Conservation (phyloP, 2,329 filamentous ascomycete genomes). For the Hysterium pulicare region DNA sequence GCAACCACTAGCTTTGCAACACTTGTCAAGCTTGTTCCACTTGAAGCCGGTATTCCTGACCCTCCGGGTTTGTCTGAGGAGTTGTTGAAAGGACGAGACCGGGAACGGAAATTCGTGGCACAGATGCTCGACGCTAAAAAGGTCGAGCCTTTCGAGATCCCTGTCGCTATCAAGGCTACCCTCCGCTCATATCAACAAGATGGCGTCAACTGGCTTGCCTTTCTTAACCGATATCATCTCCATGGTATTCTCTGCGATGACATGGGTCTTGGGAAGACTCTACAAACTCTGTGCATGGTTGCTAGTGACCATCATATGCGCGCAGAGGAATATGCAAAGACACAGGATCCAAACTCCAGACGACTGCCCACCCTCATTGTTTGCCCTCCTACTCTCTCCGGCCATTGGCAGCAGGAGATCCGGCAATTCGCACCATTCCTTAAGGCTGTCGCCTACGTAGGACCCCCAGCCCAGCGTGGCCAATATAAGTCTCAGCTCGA, state of each 20-base stretch:
- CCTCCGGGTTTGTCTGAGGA: conserved; percentile 88
- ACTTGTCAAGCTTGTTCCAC: conserved; percentile 90
- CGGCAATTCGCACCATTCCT: conserved; percentile 94
- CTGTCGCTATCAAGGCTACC: conserved; percentile 94
- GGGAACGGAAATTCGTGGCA: conserved; percentile 92
- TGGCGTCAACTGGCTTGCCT: conserved; percentile 97
- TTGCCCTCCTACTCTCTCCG: conserved; percentile 91
- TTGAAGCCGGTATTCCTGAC: conserved; percentile 96
- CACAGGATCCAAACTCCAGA: conserved; percentile 71
- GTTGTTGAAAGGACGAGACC: conserved; percentile 82
- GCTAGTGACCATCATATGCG: conserved; percentile 95
- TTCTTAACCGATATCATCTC: conserved; percentile 95
- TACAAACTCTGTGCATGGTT: conserved; percentile 96
- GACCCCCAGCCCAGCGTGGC: conserved; percentile 76
- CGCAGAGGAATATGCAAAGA: conserved; percentile 84
- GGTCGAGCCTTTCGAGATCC: conserved; percentile 88
- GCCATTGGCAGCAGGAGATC: conserved; percentile 98
- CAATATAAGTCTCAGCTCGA: conserved; percentile 66
- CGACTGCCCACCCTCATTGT: conserved; percentile 88
- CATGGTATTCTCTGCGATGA: conserved; percentile 98
- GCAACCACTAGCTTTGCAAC: conserved; percentile 97
- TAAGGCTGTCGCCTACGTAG: conserved; percentile 84
- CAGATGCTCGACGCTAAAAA: conserved; percentile 97
- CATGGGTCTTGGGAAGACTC: conserved; percentile 96
- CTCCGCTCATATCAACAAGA: conserved; percentile 97